These are phyloP conservation scores for Arthrinium puccinioides DNA, from an alignment of 2,329 filamentous ascomycete genomes.

Conservation along the genomic window DNA sequence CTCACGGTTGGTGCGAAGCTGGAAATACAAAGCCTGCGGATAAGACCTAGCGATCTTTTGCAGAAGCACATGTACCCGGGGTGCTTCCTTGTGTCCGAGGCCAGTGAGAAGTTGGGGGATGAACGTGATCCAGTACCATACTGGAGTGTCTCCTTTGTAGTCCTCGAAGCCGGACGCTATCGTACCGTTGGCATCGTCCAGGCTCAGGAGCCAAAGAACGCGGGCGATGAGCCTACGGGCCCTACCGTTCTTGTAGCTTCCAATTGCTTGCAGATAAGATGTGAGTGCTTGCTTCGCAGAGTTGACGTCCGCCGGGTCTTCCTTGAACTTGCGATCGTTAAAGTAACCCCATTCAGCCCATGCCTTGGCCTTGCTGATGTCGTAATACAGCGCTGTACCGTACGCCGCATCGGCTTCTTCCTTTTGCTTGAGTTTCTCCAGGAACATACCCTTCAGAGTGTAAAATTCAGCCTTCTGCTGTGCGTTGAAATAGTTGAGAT, in stretches of 20 bases:
- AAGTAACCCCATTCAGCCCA: conserved; percentile 99
- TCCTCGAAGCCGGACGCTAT: conserved; percentile 85
- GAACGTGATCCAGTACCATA: conserved; percentile 99
- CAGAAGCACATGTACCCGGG: conserved; percentile 77
- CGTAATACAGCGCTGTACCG: conserved; percentile 90
- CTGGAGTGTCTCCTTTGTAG: conserved; percentile 93
- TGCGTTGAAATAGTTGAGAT: conserved; percentile 93
- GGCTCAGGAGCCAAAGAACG: conserved; percentile 89
- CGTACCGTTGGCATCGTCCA: conserved; percentile 80
- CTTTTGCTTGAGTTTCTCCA: conserved; percentile 86
- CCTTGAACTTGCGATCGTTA: conserved; percentile 94
- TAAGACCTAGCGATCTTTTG: conserved; percentile 93
- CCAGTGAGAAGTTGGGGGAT: conserved; percentile 94
- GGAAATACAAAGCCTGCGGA: conserved; percentile 92
- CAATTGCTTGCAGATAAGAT: conserved; percentile 92
- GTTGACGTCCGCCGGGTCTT: conserved; percentile 73
- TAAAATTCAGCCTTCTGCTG: conserved; percentile 99
- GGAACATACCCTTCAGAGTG: conserved; percentile 98
- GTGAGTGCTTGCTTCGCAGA: conserved; percentile 87
- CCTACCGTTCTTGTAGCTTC: conserved; percentile 95
- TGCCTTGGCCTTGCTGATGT: conserved; percentile 89
- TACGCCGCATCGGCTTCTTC: conserved; percentile 91
- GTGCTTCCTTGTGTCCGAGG: conserved; percentile 83
- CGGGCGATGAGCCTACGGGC: conserved; percentile 88
- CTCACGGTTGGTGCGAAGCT: conserved; percentile 85